Evolutionary conservation across 169 alveolate genomes (phyloP).

Genomic region (Eimeria sp.): DNA sequence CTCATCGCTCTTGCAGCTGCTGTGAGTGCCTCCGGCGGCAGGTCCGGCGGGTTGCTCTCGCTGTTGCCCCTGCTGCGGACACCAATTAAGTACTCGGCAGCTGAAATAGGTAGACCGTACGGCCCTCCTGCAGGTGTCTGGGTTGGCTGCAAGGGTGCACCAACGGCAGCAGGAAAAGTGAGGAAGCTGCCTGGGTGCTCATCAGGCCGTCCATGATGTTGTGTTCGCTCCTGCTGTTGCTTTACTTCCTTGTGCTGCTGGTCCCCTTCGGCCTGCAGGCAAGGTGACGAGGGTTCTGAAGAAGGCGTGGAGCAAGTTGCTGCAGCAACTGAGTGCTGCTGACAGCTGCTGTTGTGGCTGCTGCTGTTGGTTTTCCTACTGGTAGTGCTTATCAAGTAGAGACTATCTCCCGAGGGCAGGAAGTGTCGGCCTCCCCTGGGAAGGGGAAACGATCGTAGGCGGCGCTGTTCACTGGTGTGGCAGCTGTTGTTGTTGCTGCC

Average conservation of each 20-base stretch:
- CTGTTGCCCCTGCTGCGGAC: conserved; percentile 19
- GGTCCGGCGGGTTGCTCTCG: neutral
- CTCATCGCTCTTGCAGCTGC: conserved; percentile 51
- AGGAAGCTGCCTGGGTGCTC: neutral
- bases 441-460: conserved; percentile 15
- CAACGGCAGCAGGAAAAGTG: neutral
- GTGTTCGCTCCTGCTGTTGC: neutral
- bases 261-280: neutral
- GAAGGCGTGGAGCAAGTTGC: neutral
- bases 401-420: neutral
- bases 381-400: neutral
- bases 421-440: neutral
- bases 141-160: neutral
- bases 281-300: neutral
- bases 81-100: conserved; percentile 41
- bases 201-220: neutral
- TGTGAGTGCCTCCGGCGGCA: conserved; percentile 33
- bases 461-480: neutral
- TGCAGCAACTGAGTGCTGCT: conserved; percentile 2
- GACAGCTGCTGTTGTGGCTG: conserved; percentile 18
- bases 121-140: conserved; percentile 1
- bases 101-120: neutral
- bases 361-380: conserved; percentile 8
- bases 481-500: conserved; percentile 33
- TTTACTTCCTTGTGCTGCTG: neutral